Evolutionary conservation across 495 filamentous ascomycete species (phyloP).

Genomic region (Lasiosphaeria hispida): DNA sequence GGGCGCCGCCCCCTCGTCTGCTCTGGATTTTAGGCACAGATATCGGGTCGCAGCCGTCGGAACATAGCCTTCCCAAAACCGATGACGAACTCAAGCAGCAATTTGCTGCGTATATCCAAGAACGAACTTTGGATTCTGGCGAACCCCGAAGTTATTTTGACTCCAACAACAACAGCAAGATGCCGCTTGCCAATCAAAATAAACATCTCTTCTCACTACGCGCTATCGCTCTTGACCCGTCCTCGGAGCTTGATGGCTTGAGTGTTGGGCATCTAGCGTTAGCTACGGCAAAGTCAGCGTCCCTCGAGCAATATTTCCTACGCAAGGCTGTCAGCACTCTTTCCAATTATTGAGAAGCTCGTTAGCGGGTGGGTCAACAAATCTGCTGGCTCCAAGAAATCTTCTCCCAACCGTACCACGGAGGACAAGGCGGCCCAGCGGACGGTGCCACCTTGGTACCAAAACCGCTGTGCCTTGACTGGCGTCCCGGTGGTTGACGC

Average conservation of each 20-base stretch:
- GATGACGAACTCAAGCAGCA: not conserved
- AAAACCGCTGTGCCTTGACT: not conserved
- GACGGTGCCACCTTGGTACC: not conserved
- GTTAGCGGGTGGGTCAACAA: not conserved
- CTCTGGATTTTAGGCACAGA: too few relatives aligned
- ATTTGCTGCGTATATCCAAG: slow-evolving; percentile 2
- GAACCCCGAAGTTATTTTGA: too few relatives aligned
- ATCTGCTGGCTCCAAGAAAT: not conserved
- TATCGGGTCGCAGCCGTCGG: slow-evolving; percentile 1
- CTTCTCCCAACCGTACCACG: not conserved
- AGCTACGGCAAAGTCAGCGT: not conserved
- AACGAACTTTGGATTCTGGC: not conserved
- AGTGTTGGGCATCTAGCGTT: not conserved
- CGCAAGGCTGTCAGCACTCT: not conserved
- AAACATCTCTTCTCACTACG: not conserved
- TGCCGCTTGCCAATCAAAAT: not conserved
- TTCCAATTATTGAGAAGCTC: not conserved
- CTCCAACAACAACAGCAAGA: not conserved
- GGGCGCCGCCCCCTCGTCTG: too few relatives aligned
- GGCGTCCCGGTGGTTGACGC: not conserved
- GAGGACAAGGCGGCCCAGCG: not conserved
- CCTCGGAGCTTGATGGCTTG: not conserved
- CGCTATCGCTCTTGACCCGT: not conserved
- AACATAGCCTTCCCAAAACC: not conserved
- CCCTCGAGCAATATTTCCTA: not conserved